Evolutionary conservation across 768 basidiomycete species (phyloP).

Genomic region (Russula sp.): DNA sequence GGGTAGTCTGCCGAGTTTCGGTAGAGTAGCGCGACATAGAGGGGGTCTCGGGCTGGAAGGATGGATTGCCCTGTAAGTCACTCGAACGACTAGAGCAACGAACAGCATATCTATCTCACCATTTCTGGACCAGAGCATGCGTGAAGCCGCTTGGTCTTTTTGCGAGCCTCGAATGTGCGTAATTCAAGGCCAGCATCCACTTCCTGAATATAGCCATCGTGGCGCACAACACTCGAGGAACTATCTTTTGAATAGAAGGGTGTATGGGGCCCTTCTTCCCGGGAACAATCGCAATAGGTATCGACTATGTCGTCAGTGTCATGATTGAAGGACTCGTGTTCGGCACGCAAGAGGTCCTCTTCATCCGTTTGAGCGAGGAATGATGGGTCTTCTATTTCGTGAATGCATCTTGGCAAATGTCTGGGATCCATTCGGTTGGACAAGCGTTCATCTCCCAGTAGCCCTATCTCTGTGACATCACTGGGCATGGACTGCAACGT

Average conservation of each 20-base stretch:
- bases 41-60: slow-evolving; percentile 4
- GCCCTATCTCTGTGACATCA: slow-evolving; percentile 29
- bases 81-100: slow-evolving; percentile 3
- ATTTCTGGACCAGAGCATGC: slow-evolving; percentile 12
- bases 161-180: slow-evolving; percentile 41
- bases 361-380: slow-evolving; percentile 33
- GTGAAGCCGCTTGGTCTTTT: slow-evolving; percentile 5
- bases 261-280: slow-evolving; percentile 12
- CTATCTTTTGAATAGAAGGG: slow-evolving; percentile 13
- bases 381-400: slow-evolving; percentile 47
- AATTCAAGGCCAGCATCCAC: slow-evolving; percentile 55
- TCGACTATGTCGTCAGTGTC: slow-evolving; percentile 19
- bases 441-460: slow-evolving; percentile 10
- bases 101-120: slow-evolving; percentile 10
- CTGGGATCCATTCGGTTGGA: slow-evolving; percentile 13
- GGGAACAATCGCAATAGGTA: slow-evolving; percentile 32
- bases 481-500: slow-evolving; percentile 33
- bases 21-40: slow-evolving; percentile 8
- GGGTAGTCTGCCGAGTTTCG: slow-evolving; percentile 32
- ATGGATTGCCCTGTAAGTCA: not conserved
- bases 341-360: slow-evolving; percentile 19
- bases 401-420: slow-evolving; percentile 44
- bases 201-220: slow-evolving; percentile 51
- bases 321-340: slow-evolving; percentile 16
- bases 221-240: slow-evolving; percentile 42